Conservation (phyloP, 2,329 filamentous ascomycete genomes). For the Botryotinia convoluta region DNA sequence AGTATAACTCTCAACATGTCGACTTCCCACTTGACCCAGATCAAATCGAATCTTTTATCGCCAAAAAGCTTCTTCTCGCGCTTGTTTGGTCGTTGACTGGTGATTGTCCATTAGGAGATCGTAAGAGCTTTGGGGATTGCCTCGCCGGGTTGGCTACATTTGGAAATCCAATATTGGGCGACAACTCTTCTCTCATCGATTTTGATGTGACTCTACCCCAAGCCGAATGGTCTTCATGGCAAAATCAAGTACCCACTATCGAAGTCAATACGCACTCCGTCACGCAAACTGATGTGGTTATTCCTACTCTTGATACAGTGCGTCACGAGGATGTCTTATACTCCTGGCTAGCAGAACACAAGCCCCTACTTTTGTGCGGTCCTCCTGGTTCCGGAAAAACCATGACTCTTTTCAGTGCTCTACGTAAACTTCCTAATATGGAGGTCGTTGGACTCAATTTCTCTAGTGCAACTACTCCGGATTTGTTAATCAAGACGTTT, state of each 20-base stretch:
- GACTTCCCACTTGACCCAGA: constrained; percentile 92
- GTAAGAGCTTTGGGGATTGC: constrained; percentile 85
- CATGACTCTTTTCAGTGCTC: constrained; percentile 97
- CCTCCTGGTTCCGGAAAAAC: constrained; percentile 99
- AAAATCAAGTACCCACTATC: constrained; percentile 87
- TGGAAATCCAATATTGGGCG: constrained; percentile 76
- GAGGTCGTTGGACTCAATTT: constrained; percentile 99
- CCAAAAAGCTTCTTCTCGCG: constrained; percentile 91
- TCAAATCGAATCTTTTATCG: constrained; percentile 82
- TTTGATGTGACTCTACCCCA: constrained; percentile 87
- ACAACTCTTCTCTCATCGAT: constrained; percentile 85
- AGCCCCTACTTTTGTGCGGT: constrained; percentile 92
- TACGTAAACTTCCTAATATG: constrained; percentile 97
- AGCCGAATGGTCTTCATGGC: constrained; percentile 89
- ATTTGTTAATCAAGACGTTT: constrained; percentile 97
- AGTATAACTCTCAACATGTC: constrained; percentile 91
- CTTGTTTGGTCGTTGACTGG: constrained; percentile 95
- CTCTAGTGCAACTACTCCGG: constrained; percentile 95
- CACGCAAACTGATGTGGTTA: constrained; percentile 96
- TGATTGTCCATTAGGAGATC: constrained; percentile 84
- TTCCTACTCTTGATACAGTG: constrained; percentile 94
- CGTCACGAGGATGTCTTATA: constrained; percentile 99
- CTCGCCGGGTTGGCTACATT: constrained; percentile 80
- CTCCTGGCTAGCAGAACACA: constrained; percentile 98
- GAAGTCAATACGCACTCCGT: constrained; percentile 99